Base-by-base conservation (phyloP, 2,329 filamentous ascomycete species). In the Ploettnerulaceae sp. region DNA sequence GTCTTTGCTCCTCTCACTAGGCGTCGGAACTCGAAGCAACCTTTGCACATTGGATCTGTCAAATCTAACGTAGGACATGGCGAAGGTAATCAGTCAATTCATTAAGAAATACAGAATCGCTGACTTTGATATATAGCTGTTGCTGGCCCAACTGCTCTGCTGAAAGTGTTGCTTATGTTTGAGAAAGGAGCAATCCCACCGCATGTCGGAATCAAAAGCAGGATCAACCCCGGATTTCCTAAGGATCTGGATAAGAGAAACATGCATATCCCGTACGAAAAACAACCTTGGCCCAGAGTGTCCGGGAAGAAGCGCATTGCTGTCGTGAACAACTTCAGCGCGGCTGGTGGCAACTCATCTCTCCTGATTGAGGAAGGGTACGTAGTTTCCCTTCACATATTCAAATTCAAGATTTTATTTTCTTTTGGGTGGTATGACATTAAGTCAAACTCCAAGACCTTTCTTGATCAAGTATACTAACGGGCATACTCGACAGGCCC, bases 1-100 rank as follows among this genome's bases (percentile, higher is more conserved):
- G 70, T 75, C 11, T 83, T 82, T 54, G 77, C 77, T 33, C 76
- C 76, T 15, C 31, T 15, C n/a, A 29, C 31, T 17, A 33, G 15
- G 31, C 8, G 17, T 7, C 18, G 40, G 7, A 11, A 29, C 9
- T 2, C 29, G 18, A 29, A 43, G 5, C 29, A 45, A 7, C 25
- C 43, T 14, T 18, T 45, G 2, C 32, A 26, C 21, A 9, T 45
- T 7, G 42, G 42, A 18, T 39, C 43, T 3, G 34, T 32, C 33
- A 45, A 45, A 31, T 36, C 43, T 4, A 45, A 45, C 15, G 38
- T 45, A 12, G 43, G 43, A 2, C 42, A 45, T 17, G 42, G 34
- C 6, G 59, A 62, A 48, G 56, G n/a, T n/a, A n/a, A n/a, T n/a
- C n/a, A n/a, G n/a, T n/a, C n/a, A n/a, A n/a, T n/a, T n/a, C n/a